A percentile compares a stretch with the other conserved stretches of the same genome.
These are phyloP conservation scores for Kwoniella europaea DNA, from an alignment of 768 basidiomycete genomes.

Conservation along the genomic window DNA sequence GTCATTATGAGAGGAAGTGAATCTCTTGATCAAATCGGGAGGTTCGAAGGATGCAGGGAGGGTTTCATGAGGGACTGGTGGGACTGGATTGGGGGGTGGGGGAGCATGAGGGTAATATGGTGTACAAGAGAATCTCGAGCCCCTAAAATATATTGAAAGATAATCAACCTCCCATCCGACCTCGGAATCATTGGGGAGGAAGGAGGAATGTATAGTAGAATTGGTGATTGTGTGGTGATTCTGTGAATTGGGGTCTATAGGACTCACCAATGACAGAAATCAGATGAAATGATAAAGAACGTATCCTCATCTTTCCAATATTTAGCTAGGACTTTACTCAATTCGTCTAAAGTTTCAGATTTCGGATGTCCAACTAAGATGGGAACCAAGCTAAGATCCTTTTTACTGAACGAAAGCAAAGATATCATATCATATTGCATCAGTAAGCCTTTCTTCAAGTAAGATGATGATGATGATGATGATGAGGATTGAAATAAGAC, in stretches of 20 bases:
- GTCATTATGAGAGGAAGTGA: conserved; percentile 18
- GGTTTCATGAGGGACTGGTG: conserved; percentile 40
- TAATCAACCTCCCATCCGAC: too few relatives aligned
- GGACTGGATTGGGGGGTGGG: conserved; percentile 40
- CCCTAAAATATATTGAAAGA: too few relatives aligned
- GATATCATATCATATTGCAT: background rate
- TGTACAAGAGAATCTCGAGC: conserved; percentile 53
- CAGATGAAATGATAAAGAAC: conserved; percentile 87
- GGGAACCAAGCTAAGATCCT: conserved; percentile 81
- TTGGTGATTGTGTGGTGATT: too few relatives aligned
- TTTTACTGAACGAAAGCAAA: conserved; percentile 8
- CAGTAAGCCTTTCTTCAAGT: background rate
- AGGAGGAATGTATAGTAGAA: too few relatives aligned
- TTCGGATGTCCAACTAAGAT: conserved; percentile 74
- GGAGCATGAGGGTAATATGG: conserved; percentile 53
- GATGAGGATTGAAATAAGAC: background rate
- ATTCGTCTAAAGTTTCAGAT: conserved; percentile 67
- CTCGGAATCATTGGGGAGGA: too few relatives aligned
- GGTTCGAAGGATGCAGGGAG: conserved; percentile 27
- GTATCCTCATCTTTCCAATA: conserved; percentile 79
- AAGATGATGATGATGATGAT: background rate
- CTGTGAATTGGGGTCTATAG: too few relatives aligned
- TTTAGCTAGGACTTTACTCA: conserved; percentile 72
- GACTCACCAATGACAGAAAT: conserved; percentile 97
- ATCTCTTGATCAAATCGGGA: conserved; percentile 34